Evolutionary conservation across 2,329 filamentous ascomycete species (phyloP).

Genomic region (Fusarium dimerum): DNA sequence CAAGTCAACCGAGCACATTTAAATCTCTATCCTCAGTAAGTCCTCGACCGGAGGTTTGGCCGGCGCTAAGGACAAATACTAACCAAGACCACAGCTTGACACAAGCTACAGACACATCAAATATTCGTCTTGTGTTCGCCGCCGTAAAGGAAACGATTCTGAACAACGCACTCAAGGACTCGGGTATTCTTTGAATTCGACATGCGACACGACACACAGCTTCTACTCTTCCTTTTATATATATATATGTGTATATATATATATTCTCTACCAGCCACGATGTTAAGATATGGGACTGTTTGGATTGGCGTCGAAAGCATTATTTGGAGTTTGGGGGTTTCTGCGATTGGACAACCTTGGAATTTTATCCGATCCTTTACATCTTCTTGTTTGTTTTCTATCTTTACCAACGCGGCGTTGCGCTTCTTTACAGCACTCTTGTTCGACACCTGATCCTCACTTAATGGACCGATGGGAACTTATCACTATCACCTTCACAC

Average conservation of each 20-base stretch:
- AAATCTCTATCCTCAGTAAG: slow-evolving; percentile 96
- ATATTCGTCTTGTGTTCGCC: slow-evolving; percentile 95
- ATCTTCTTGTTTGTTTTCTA: slow-evolving; percentile 8
- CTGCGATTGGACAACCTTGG: slow-evolving; percentile 23
- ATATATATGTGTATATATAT: neutral
- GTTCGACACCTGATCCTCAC: slow-evolving; percentile 9
- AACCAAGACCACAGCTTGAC: slow-evolving; percentile 66
- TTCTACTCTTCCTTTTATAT: neutral
- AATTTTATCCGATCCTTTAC: slow-evolving; percentile 21
- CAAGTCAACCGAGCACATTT: slow-evolving; percentile 96
- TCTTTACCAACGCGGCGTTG: slow-evolving; percentile 20
- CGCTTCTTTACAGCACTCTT: slow-evolving; percentile 11
- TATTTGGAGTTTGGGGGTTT: slow-evolving; percentile 27
- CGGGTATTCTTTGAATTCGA: slow-evolving; percentile 77
- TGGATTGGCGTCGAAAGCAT: slow-evolving; percentile 31
- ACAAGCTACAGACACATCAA: slow-evolving; percentile 97
- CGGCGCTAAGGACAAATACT: slow-evolving; percentile 5
- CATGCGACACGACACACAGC: neutral
- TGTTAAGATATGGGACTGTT: slow-evolving; percentile 24
- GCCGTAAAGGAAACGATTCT: slow-evolving; percentile 98
- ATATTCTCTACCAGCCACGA: slow-evolving; percentile 19
- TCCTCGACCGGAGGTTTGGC: neutral
- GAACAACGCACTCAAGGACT: slow-evolving; percentile 97
- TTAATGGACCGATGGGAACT: slow-evolving; percentile 5
- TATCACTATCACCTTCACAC: slow-evolving; percentile 9